phyloP scores from a whole-genome alignment of 257 asterid genomes.

The Pogostemon cablin region DNA sequence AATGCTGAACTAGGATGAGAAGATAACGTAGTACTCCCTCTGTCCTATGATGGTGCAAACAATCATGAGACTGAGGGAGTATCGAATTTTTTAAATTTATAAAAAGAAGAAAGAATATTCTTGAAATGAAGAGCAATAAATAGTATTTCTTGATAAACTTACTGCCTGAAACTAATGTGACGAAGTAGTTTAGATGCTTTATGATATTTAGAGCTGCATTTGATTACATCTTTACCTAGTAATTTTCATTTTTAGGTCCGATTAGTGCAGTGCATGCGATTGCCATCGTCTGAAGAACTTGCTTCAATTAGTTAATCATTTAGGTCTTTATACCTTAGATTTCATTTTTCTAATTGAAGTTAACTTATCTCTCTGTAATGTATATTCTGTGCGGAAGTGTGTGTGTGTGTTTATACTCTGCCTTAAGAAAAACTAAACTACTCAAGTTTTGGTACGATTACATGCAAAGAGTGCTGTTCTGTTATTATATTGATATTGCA shows the following conservation, averaged over 20 bases:
- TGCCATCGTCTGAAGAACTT: conserved; percentile 3
- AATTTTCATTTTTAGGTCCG: conserved; percentile 17
- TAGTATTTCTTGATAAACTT: conserved; percentile 1
- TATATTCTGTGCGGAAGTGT: background rate
- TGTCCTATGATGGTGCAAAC: no score
- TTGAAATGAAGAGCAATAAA: conserved; percentile 15
- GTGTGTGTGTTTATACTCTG: background rate
- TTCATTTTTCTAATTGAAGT: conserved; percentile 16
- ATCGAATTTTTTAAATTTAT: no score
- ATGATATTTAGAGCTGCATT: conserved; percentile 24
- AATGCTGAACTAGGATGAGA: conserved; percentile 24
- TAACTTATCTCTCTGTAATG: conserved; percentile 7
- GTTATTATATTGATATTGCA: conserved; percentile 39
- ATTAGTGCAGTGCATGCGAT: conserved; percentile 1
- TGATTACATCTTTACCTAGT: background rate
- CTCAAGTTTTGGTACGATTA: conserved; percentile 20
- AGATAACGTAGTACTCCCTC: background rate
- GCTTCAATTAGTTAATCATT: background rate
- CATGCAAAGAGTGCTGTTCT: conserved; percentile 12
- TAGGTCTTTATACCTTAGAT: conserved; percentile 21
- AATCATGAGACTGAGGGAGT: no score
- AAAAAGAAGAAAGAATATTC: background rate
- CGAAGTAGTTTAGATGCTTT: conserved; percentile 4
- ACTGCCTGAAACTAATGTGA: conserved; percentile 7
- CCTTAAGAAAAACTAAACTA: background rate